Conservation (phyloP, 2,329 filamentous ascomycete species). For the Diaporthe longicolla region DNA sequence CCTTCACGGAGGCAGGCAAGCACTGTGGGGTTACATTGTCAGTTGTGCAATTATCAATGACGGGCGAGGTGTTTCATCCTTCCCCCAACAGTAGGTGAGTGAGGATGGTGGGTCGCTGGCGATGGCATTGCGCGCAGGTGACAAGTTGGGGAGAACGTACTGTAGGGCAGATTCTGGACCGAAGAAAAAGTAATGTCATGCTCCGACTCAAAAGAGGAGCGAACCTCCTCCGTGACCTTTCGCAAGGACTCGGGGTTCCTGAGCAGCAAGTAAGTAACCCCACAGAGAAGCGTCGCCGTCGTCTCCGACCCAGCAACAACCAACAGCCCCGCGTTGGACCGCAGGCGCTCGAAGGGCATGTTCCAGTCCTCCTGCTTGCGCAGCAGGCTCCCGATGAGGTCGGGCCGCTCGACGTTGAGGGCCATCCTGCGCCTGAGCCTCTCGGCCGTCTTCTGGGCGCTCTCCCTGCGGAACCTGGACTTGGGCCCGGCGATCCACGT, state of each 20-base stretch:
- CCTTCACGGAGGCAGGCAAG: slow-evolving; percentile 54
- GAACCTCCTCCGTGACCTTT: slow-evolving; percentile 56
- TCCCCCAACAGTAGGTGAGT: too few relatives aligned
- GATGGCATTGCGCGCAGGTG: neutral
- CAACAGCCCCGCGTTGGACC: slow-evolving; percentile 42
- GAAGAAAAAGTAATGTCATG: slow-evolving; percentile 55
- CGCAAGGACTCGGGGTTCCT: slow-evolving; percentile 50
- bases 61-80: too few relatives aligned
- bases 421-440: slow-evolving; percentile 44
- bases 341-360: slow-evolving; percentile 40
- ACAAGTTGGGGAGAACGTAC: slow-evolving; percentile 57
- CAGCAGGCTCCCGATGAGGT: slow-evolving; percentile 49
- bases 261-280: slow-evolving; percentile 49
- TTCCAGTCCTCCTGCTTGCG: slow-evolving; percentile 45
- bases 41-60: neutral
- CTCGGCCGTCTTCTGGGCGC: neutral
- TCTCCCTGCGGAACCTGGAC: slow-evolving; percentile 1
- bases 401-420: slow-evolving; percentile 44
- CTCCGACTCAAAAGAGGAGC: slow-evolving; percentile 51
- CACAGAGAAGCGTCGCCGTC: slow-evolving; percentile 51
- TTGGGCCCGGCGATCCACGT: neutral
- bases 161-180: slow-evolving; percentile 52
- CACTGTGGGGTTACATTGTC: slow-evolving; percentile 41
- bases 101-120: too few relatives aligned
- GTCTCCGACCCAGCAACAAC: slow-evolving; percentile 54